phyloP scores from a whole-genome alignment of 169 alveolate genomes.

The Plasmodium malariae region DNA sequence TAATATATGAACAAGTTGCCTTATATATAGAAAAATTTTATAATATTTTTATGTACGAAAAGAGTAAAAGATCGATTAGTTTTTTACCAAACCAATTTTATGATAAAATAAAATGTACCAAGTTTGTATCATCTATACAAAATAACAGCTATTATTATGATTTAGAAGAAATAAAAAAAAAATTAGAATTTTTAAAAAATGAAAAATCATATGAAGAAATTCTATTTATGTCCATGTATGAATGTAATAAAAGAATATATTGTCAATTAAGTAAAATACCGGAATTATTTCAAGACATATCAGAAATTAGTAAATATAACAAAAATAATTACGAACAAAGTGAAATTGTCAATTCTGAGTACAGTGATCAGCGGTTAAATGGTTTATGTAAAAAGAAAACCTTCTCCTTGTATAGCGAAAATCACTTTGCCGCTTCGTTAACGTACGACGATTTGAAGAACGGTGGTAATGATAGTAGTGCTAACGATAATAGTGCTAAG shows the following conservation, averaged over 20 bases:
- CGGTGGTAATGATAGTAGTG: neutral
- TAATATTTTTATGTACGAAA: too few relatives aligned
- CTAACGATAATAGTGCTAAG: neutral
- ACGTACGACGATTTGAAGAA: conserved; percentile 15
- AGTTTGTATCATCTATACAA: neutral
- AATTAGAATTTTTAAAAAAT: conserved; percentile 24
- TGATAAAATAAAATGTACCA: too few relatives aligned
- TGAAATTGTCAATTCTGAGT: neutral
- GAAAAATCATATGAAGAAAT: conserved; percentile 64
- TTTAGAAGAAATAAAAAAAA: conserved; percentile 38
- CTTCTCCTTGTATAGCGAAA: conserved; percentile 1
- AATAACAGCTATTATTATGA: neutral
- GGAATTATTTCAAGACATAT: conserved; percentile 21
- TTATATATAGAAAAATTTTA: conserved; percentile 32
- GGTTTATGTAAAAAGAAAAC: conserved; percentile 3
- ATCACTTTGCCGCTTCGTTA: neutral
- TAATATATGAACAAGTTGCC: conserved; percentile 61
- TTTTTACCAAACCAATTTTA: too few relatives aligned
- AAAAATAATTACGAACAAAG: conserved; percentile 9
- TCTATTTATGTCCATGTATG: conserved; percentile 47
- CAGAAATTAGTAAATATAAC: conserved; percentile 21
- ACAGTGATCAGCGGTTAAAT: neutral
- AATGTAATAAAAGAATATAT: conserved; percentile 67
- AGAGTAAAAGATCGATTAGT: too few relatives aligned
- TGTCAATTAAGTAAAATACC: conserved; percentile 45